Conservation (phyloP, 2,329 filamentous ascomycete genomes). For the Colletotrichum tropicicola region DNA sequence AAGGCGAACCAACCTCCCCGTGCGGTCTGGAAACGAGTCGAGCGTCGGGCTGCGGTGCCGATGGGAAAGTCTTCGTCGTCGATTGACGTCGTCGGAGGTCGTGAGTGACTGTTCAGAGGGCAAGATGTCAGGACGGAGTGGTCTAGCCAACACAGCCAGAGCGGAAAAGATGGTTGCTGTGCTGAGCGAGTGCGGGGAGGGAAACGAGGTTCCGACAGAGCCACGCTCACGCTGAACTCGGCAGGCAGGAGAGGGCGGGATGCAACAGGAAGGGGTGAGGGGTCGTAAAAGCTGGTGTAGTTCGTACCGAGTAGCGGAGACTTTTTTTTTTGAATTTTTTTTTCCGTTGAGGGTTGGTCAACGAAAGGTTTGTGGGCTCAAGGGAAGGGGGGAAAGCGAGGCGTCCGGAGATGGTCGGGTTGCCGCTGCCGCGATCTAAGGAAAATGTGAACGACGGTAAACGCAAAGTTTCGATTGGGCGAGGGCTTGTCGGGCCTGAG, state of each 20-base stretch:
- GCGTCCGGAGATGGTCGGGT: conserved; percentile 22
- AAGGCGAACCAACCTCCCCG: conserved; percentile 46
- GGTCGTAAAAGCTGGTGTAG: neutral
- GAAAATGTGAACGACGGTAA: conserved; percentile 29
- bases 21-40: conserved; percentile 31
- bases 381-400: conserved; percentile 4
- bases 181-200: conserved; percentile 12
- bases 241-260: neutral
- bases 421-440: conserved; percentile 24
- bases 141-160: neutral
- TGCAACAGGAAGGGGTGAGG: neutral
- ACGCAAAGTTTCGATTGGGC: conserved; percentile 30
- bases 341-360: conserved; percentile 10
- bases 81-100: conserved; percentile 8
- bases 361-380: neutral
- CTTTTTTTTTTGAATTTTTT: neutral
- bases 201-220: neutral
- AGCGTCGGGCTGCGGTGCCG: conserved; percentile 1
- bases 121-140: neutral
- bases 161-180: neutral
- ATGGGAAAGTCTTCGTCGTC: neutral
- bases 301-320: conserved; percentile 8
- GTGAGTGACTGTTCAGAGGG: neutral
- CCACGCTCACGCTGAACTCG: conserved; percentile 5
- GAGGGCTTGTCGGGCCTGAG: conserved; percentile 14